phyloP scores from a whole-genome alignment of 129 eudicot species.

The Chrysanthemum lavandulifolium region DNA sequence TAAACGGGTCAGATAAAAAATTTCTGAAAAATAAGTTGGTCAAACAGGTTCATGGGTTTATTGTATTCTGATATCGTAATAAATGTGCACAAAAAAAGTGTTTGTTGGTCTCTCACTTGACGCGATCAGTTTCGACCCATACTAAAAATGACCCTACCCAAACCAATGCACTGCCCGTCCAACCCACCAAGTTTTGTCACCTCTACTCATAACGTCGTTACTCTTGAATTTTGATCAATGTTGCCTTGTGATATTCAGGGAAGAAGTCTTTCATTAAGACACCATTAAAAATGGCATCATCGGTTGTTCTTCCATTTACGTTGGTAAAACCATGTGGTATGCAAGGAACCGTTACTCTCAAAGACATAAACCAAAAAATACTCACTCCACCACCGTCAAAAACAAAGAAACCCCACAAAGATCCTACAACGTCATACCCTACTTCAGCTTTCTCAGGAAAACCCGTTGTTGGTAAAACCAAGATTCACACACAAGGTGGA shows the following conservation, averaged over 20 bases:
- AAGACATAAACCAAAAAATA: constrained; percentile 81
- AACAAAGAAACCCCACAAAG: constrained; percentile 41
- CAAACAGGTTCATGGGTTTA: neutral
- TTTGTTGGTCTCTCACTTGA: neutral
- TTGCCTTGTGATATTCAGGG: constrained; percentile 43
- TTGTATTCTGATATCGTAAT: neutral
- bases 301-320: constrained; percentile 84
- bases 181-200: neutral
- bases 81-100: neutral
- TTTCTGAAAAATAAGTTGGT: neutral
- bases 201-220: neutral
- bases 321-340: constrained; percentile 78
- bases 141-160: neutral
- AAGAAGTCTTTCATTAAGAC: constrained; percentile 59
- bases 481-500: constrained; percentile 90
- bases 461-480: constrained; percentile 91
- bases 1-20: neutral
- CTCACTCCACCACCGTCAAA: constrained; percentile 71
- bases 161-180: no score
- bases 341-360: constrained; percentile 72
- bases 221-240: neutral
- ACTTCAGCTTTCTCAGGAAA: constrained; percentile 91
- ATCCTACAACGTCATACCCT: constrained; percentile 47
- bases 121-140: neutral
- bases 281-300: constrained; percentile 60